Base-by-base conservation (phyloP, 352 stramenopile species). In the Globisporangium cystogenes region DNA sequence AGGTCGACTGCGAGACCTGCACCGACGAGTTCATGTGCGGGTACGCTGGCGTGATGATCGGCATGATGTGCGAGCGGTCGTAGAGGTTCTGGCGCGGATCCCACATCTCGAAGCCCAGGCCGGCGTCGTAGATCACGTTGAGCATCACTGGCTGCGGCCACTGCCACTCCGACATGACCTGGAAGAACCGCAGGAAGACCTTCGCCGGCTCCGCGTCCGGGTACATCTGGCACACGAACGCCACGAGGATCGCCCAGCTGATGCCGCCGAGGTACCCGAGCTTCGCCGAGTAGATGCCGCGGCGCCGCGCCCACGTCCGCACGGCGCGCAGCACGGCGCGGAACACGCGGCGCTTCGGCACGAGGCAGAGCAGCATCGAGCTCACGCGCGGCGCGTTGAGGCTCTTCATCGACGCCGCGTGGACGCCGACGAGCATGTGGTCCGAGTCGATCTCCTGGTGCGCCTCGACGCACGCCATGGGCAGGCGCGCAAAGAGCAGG, bases 41-140 rank as follows among this genome's bases (percentile, higher is more conserved):
- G 68, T 98, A 99, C 53, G 93, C 93, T 1, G 97, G 97, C 4
- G 97, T 99, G 59, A 99, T 97, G 52, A 99, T 98, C 18, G 96
- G 96, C 95, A 99, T 99, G 29, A 99, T 82, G 60, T 99, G 93
- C 10, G 76, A 86, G 10, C 83, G 76, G 74, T 98, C 92, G 49
- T 84, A 88, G 33, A 93, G 57, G 60, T 83, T 91, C 39, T 85
- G 66, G 14, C 73, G 76, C 45, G 86, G 82, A 49, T 97, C 86
- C 90, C 89, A 97, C 76, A 87, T 90, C 48, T 93, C 82, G 55
- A 93, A 87, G 26, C 79, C 82, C 7, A 93, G 55, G 7, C 74
- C 78, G 43, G 82, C 79, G 61, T 93, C 79, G 53, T 88, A 93
- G 44, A 88, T 68, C 67, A 97, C 87, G 58, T 95, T 90, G 18